Percentiles rank a stretch among this genome's conserved stretches.
Conservation (phyloP, 2,329 filamentous ascomycete genomes). For the Fusarium longipes region DNA sequence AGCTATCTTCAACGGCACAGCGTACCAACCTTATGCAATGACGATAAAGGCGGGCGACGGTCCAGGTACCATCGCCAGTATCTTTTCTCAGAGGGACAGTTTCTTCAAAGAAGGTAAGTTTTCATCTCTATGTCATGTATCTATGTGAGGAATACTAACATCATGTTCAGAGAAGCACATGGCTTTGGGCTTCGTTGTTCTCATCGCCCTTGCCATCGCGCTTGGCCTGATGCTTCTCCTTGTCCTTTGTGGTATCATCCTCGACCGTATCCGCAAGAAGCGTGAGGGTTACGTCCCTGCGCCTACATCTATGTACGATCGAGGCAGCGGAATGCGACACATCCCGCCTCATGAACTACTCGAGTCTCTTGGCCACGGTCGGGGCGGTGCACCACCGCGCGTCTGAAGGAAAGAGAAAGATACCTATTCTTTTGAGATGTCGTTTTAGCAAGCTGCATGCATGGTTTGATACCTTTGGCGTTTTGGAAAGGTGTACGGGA, state of each 20-base stretch:
- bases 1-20: conserved; percentile 86
- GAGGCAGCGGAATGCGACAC: conserved; percentile 67
- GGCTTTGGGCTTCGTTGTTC: conserved; percentile 79
- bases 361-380: conserved; percentile 62
- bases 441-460: conserved; percentile 47
- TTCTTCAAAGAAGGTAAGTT: conserved; percentile 77
- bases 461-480: conserved; percentile 50
- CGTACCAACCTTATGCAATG: conserved; percentile 81
- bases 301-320: conserved; percentile 72
- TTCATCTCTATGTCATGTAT: background rate
- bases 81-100: conserved; percentile 85
- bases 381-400: conserved; percentile 62
- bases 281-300: conserved; percentile 85
- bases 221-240: conserved; percentile 81
- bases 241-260: conserved; percentile 77
- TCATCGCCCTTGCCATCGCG: conserved; percentile 83
- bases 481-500: conserved; percentile 51
- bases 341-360: conserved; percentile 71
- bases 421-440: conserved; percentile 25
- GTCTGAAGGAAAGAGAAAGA: conserved; percentile 54
- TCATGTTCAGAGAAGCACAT: conserved; percentile 61
- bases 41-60: conserved; percentile 74
- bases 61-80: conserved; percentile 78
- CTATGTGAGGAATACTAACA: conserved; percentile 23
- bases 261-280: conserved; percentile 81